Conservation (phyloP, 805 yeast genomes). For the Wickerhamomyces pijperi region DNA sequence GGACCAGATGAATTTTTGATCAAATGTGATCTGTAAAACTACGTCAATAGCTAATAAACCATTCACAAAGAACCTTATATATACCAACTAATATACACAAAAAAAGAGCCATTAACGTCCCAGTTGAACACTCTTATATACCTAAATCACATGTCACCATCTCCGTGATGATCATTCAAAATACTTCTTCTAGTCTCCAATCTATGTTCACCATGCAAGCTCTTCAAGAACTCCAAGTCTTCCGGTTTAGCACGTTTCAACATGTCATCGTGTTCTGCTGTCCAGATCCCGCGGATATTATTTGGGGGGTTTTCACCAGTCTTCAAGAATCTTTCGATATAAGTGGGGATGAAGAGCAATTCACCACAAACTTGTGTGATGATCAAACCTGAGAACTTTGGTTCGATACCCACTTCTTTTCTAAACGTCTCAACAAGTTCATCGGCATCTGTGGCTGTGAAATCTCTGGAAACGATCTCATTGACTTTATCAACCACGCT, state of each 20-base stretch:
- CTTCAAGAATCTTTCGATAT: conserved; percentile 28
- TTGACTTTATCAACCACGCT: conserved; percentile 23
- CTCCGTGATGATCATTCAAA: conserved; percentile 20
- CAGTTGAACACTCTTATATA: no score
- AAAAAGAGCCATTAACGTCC: no score
- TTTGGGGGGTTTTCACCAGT: conserved; percentile 31
- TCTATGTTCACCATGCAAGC: conserved; percentile 30
- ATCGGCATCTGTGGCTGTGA: conserved; percentile 31
- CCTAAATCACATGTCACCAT: neutral
- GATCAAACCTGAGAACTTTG: conserved; percentile 29
- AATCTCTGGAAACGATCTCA: conserved; percentile 29
- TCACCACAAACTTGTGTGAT: conserved; percentile 34
- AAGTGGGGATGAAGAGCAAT: conserved; percentile 29
- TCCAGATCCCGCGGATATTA: conserved; percentile 35
- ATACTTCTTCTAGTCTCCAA: conserved; percentile 30
- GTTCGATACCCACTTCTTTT: conserved; percentile 30
- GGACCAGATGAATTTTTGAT: no score
- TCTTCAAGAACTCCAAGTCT: conserved; percentile 21
- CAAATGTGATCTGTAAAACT: no score
- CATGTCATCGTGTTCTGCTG: conserved; percentile 29
- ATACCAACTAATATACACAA: no score
- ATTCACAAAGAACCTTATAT: no score
- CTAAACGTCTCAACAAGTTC: conserved; percentile 28
- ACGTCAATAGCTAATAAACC: no score
- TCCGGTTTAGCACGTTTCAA: conserved; percentile 23